A percentile compares a stretch with the other conserved stretches of the same genome.
These are phyloP conservation scores for Penicillium capsulatum DNA, from an alignment of 2,329 filamentous ascomycete species.

Conservation along the genomic window DNA sequence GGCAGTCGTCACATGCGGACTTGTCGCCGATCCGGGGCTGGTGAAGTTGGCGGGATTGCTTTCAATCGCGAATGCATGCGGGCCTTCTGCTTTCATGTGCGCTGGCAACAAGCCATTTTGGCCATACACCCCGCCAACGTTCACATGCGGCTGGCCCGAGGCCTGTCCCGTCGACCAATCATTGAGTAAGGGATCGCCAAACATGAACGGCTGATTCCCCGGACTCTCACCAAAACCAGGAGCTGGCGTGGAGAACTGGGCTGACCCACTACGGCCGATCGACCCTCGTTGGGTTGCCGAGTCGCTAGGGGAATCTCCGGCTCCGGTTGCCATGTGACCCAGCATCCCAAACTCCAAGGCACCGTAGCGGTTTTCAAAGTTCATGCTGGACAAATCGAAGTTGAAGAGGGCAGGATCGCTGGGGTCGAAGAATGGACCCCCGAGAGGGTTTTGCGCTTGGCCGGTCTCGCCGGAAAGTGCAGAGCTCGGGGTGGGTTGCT, in stretches of 20 bases:
- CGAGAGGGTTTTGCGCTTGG: constrained; percentile 44
- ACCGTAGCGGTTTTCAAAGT: constrained; percentile 94
- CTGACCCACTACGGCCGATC: constrained; percentile 42
- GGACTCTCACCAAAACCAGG: constrained; percentile 46
- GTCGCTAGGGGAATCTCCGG: constrained; percentile 73
- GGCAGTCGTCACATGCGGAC: constrained; percentile 44
- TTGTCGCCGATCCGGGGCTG: constrained; percentile 56
- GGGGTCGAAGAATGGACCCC: constrained; percentile 70
- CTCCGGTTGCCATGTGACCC: constrained; percentile 89
- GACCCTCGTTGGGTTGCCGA: constrained; percentile 46
- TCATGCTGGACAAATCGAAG: constrained; percentile 88
- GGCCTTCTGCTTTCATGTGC: constrained; percentile 45
- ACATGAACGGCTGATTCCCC: constrained; percentile 44
- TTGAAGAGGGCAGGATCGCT: constrained; percentile 92
- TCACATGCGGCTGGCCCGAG: constrained; percentile 32
- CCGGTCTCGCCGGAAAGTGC: constrained; percentile 47
- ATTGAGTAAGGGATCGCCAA: constrained; percentile 43
- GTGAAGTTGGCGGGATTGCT: constrained; percentile 54
- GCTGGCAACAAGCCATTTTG: constrained; percentile 37
- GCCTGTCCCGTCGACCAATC: constrained; percentile 44
- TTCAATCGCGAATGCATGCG: constrained; percentile 60
- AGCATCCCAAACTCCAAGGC: constrained; percentile 95
- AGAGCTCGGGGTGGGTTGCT: constrained; percentile 45
- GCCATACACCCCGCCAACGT: constrained; percentile 35
- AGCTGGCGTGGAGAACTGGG: constrained; percentile 38